These are phyloP conservation scores for Magnaporthales sp. DNA, from an alignment of 2,329 filamentous ascomycete species.

Conservation along the genomic window DNA sequence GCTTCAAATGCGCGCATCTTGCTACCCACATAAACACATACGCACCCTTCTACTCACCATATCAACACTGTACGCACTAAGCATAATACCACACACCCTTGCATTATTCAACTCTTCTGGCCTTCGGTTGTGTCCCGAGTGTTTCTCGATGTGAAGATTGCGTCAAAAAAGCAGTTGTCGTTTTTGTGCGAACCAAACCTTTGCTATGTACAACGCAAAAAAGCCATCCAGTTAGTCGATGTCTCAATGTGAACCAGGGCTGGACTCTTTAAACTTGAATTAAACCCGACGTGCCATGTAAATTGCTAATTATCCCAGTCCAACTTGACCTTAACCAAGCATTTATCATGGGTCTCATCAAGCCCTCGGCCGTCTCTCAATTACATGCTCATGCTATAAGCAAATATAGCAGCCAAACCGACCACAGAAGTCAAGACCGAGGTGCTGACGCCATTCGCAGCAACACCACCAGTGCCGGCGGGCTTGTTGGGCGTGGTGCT, in stretches of 20 bases:
- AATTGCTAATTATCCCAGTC: neutral
- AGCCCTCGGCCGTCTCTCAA: neutral
- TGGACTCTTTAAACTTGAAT: neutral
- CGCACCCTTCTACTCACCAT: neutral
- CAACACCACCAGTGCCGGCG: slow-evolving; percentile 10
- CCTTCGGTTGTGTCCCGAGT: neutral
- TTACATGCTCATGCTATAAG: slow-evolving; percentile 25
- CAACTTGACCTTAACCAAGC: too few species aligned
- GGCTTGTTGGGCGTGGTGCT: slow-evolving; percentile 10
- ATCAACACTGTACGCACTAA: neutral
- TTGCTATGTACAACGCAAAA: neutral
- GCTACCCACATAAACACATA: neutral
- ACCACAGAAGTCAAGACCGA: slow-evolving; percentile 24
- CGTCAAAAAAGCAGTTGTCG: neutral
- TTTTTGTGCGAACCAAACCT: neutral
- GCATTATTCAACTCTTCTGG: neutral
- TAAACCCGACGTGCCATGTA: too few species aligned
- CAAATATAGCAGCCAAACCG: slow-evolving; percentile 29
- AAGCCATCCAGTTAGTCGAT: neutral
- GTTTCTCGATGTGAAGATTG: neutral
- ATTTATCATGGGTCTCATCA: neutral
- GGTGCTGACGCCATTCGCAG: slow-evolving; percentile 13
- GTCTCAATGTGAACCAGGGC: neutral
- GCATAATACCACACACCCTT: neutral
- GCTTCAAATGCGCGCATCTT: neutral